phyloP scores from a whole-genome alignment of 2,329 filamentous ascomycete species.

The Neofusicoccum cordaticola region DNA sequence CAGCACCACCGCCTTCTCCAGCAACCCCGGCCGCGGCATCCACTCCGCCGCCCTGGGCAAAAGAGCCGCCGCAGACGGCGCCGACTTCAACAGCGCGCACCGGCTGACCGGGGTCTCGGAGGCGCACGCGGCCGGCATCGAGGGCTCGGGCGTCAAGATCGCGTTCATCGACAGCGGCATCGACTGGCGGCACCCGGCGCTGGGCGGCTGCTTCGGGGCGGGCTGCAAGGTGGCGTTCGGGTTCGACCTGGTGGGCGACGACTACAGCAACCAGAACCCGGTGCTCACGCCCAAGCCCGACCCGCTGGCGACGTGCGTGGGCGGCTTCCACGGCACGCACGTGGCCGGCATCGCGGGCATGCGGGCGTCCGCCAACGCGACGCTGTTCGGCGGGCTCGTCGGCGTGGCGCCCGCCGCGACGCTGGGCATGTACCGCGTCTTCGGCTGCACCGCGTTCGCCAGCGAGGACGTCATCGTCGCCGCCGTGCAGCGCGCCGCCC shows the following conservation, averaged over 20 bases:
- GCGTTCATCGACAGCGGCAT: conserved; percentile 46
- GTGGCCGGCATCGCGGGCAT: not conserved
- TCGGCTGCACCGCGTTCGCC: conserved; percentile 53
- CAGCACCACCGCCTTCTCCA: not conserved
- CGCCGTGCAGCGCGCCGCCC: conserved; percentile 59
- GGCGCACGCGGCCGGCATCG: conserved; percentile 43
- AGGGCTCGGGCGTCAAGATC: conserved; percentile 46
- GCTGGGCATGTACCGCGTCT: conserved; percentile 58
- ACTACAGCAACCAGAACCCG: conserved; percentile 38
- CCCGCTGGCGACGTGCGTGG: conserved; percentile 51
- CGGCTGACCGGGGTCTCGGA: conserved; percentile 34
- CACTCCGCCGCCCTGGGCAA: not conserved
- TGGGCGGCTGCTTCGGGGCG: conserved; percentile 63
- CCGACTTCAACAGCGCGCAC: conserved; percentile 22
- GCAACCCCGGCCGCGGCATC: not conserved
- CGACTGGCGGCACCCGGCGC: conserved; percentile 62
- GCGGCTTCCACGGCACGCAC: conserved; percentile 47
- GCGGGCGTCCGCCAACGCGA: not conserved
- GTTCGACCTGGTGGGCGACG: conserved; percentile 58
- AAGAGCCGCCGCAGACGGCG: not conserved
- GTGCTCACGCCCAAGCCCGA: conserved; percentile 44
- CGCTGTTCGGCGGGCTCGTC: conserved; percentile 19
- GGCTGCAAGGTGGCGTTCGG: conserved; percentile 60
- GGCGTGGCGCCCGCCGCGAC: conserved; percentile 46
- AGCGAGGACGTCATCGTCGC: conserved; percentile 56